A percentile compares a stretch with the other conserved stretches of the same genome.
phyloP scores from a whole-genome alignment of 2,329 filamentous ascomycete species.

The Nakataea oryzae region DNA sequence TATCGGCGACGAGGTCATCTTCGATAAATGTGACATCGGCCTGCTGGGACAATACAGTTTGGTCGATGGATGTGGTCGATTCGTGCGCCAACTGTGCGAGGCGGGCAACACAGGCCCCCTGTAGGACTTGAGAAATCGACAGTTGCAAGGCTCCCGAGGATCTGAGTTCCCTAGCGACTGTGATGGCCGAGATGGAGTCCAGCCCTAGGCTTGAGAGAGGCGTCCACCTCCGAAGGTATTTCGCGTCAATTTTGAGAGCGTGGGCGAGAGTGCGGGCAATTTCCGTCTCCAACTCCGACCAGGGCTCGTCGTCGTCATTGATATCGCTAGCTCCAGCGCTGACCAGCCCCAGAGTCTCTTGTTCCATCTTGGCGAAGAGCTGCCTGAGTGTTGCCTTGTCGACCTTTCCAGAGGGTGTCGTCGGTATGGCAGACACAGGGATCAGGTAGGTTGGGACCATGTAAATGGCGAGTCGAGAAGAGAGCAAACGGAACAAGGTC shows the following conservation, averaged over 20 bases:
- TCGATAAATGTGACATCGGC: background rate
- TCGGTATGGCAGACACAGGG: constrained; percentile 57
- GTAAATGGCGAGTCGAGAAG: constrained; percentile 53
- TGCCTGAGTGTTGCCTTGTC: constrained; percentile 45
- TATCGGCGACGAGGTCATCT: background rate
- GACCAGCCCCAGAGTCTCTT: constrained; percentile 10
- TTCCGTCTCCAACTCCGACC: constrained; percentile 42
- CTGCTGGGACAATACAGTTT: background rate
- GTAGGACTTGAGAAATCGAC: constrained; percentile 60
- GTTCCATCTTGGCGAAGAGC: constrained; percentile 34
- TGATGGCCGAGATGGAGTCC: constrained; percentile 75
- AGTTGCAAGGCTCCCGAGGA: constrained; percentile 33
- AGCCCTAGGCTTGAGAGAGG: constrained; percentile 72
- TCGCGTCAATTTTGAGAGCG: constrained; percentile 31
- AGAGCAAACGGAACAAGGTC: constrained; percentile 43
- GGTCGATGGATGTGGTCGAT: background rate
- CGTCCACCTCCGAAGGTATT: constrained; percentile 48
- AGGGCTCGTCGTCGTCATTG: constrained; percentile 19
- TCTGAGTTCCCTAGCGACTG: constrained; percentile 49
- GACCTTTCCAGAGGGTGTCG: constrained; percentile 66
- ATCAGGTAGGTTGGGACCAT: constrained; percentile 72
- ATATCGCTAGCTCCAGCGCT: constrained; percentile 23
- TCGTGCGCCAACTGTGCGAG: constrained; percentile 31
- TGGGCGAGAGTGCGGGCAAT: constrained; percentile 46
- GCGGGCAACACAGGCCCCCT: constrained; percentile 53